These are phyloP conservation scores for Ceratorhiza oryzae-sativae DNA, from an alignment of 1,284 basidiomycete genomes.

Conservation along the genomic window DNA sequence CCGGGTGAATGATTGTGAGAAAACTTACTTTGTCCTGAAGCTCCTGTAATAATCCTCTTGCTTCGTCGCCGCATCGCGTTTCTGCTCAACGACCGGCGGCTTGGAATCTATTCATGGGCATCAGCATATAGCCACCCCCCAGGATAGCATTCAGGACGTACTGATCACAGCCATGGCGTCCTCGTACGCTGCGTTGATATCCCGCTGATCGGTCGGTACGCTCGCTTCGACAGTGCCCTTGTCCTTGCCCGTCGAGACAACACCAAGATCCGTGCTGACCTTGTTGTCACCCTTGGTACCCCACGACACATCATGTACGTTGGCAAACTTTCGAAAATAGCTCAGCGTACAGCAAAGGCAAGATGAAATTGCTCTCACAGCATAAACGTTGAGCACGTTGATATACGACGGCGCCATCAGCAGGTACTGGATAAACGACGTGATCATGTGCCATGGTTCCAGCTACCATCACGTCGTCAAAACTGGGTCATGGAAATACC, in stretches of 20 bases:
- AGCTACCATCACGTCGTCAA: too few relatives aligned
- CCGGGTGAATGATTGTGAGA: background rate
- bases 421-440: constrained; percentile 92
- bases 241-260: constrained; percentile 63
- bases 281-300: constrained; percentile 92
- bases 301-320: constrained; percentile 90
- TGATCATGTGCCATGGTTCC: constrained; percentile 89
- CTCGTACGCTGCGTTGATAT: constrained; percentile 86
- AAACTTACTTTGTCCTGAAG: constrained; percentile 80
- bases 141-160: constrained; percentile 1
- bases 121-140: background rate
- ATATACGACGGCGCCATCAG: constrained; percentile 93
- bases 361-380: too few relatives aligned
- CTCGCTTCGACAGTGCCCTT: constrained; percentile 81
- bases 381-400: constrained; percentile 87
- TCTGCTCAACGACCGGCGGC: constrained; percentile 71
- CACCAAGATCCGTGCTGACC: constrained; percentile 81
- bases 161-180: constrained; percentile 80
- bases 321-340: constrained; percentile 68
- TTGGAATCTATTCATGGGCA: constrained; percentile 52
- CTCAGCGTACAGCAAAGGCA: too few relatives aligned
- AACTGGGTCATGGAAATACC: too few relatives aligned
- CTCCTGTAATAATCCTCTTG: constrained; percentile 90
- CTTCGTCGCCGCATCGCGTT: constrained; percentile 68
- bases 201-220: constrained; percentile 81